Base-by-base conservation (phyloP, 352 stramenopile genomes). In the Pythium phragmiticola region DNA sequence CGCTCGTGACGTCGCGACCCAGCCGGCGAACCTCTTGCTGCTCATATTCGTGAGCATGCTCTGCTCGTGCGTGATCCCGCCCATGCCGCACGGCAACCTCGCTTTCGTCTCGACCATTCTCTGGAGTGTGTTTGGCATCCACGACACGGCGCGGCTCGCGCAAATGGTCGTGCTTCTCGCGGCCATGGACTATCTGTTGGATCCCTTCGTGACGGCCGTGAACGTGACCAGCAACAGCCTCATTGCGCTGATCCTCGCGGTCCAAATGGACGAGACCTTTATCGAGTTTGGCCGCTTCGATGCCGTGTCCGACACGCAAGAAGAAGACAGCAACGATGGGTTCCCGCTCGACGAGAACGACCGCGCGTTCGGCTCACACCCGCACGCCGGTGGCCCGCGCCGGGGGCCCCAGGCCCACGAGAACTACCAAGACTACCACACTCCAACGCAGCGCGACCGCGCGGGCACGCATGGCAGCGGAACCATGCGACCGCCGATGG, bases 221-320 rank as follows among this genome's bases (percentile, higher is more conserved):
- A 88, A 87, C 63, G 70, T 84, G 57, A 80, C 77, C 30, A 80
- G 76, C 56, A 72, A 77, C 56, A 70, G 74, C 23, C 56, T 90
- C 42, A 62, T 90, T 30, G 64, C 74, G 36, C 59, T 82, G 28
- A 68, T 90, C 37, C 57, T 90, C 39, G 76, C 82, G 0, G 63
- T 78, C 42, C 74, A 77, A 49, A 75, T 84, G 51, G 77, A 88
- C 60, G 67, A 77, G 61, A 60, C 46, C 7, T 74, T 72, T 45
- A 54, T 75, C 57, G 63, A 67, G 46, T 65, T 57, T 30, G 57
- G 57, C 34, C 26, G 45, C n/a, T 61, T 65, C n/a, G 64, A 70
- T 7, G 43, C 45, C 33, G 57, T 65, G 14, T 73, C 67, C 36
- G 70, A 72, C 19, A 77, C 66, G 14, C 66, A 77, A 39, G 70